Percentiles rank a stretch among this genome's conserved stretches.
phyloP scores from a whole-genome alignment of 2,329 filamentous ascomycete genomes.

The Westerdykella ornata region DNA sequence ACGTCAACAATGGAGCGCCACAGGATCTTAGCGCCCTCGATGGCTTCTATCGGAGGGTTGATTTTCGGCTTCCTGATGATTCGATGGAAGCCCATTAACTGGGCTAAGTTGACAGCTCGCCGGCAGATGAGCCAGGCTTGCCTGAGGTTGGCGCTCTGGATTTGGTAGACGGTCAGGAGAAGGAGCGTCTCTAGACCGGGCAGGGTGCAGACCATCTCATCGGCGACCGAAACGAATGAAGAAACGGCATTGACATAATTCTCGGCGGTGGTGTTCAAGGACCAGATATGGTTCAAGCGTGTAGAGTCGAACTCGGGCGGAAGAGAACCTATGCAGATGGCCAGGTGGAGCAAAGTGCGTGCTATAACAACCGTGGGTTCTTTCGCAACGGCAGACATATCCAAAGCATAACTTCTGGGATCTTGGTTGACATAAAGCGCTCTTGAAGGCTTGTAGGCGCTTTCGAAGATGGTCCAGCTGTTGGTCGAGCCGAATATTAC shows the following conservation, averaged over 20 bases:
- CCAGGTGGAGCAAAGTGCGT: constrained; percentile 31
- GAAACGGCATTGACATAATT: constrained; percentile 30
- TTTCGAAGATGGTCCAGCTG: constrained; percentile 30
- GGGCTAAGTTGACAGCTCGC: constrained; percentile 29
- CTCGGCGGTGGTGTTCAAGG: constrained; percentile 28
- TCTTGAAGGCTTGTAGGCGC: constrained; percentile 24
- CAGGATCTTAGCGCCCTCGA: constrained; percentile 23
- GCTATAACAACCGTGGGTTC: constrained; percentile 28
- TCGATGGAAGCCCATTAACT: constrained; percentile 35
- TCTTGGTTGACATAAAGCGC: constrained; percentile 29
- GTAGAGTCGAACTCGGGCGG: constrained; percentile 28
- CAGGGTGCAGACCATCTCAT: constrained; percentile 31
- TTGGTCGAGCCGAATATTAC: constrained; percentile 34
- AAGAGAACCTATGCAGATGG: constrained; percentile 29
- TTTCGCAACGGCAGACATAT: constrained; percentile 25
- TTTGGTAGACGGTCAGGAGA: constrained; percentile 26
- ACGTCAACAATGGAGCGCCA: constrained; percentile 29
- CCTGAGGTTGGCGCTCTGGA: constrained; percentile 27
- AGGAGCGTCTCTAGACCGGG: constrained; percentile 32
- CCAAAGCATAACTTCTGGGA: constrained; percentile 27
- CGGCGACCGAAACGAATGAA: constrained; percentile 25
- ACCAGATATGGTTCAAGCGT: constrained; percentile 26
- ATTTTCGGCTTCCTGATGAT: constrained; percentile 21
- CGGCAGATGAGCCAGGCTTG: constrained; percentile 31
- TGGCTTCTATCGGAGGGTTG: constrained; percentile 18